Evolutionary conservation across 495 filamentous ascomycete genomes (phyloP).

Genomic region (Penicillium pulvis): DNA sequence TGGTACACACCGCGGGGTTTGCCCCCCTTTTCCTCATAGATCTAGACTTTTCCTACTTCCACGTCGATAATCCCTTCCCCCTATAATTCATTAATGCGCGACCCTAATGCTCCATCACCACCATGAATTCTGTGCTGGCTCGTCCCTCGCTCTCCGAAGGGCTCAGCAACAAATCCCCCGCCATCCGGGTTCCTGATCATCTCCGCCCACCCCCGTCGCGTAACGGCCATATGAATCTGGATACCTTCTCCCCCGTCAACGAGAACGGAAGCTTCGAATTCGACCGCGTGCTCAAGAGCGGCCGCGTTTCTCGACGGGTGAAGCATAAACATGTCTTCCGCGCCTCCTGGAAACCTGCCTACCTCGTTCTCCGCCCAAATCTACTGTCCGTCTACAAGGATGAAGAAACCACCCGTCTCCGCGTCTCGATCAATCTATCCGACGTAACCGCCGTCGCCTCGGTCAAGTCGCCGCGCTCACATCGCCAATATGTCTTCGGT

Average conservation of each 20-base stretch:
- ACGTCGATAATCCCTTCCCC: not conserved
- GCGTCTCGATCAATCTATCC: conserved; percentile 81
- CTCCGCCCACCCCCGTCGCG: conserved; percentile 25
- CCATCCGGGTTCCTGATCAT: conserved; percentile 34
- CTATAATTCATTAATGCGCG: not conserved
- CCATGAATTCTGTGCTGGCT: conserved; percentile 30
- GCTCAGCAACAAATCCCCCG: conserved; percentile 26
- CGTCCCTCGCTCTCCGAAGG: conserved; percentile 31
- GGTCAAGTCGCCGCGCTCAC: conserved; percentile 84
- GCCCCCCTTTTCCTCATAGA: conserved; percentile 19
- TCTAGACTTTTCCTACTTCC: conserved; percentile 8
- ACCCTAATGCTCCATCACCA: conserved; percentile 9
- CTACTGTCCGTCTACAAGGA: conserved; percentile 95
- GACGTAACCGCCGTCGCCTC: conserved; percentile 89
- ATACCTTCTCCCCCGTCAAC: conserved; percentile 80
- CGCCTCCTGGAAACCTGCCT: conserved; percentile 80
- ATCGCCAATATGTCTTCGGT: conserved; percentile 79
- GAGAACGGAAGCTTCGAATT: conserved; percentile 95
- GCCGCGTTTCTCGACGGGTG: conserved; percentile 81
- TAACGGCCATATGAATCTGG: conserved; percentile 58
- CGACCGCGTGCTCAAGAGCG: conserved; percentile 87
- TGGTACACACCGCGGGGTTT: conserved; percentile 18
- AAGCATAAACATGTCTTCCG: conserved; percentile 87
- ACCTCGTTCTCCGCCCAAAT: conserved; percentile 89
- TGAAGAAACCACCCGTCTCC: conserved; percentile 82